phyloP scores from a whole-genome alignment of 768 basidiomycete species.

The Termitomyces sp. region DNA sequence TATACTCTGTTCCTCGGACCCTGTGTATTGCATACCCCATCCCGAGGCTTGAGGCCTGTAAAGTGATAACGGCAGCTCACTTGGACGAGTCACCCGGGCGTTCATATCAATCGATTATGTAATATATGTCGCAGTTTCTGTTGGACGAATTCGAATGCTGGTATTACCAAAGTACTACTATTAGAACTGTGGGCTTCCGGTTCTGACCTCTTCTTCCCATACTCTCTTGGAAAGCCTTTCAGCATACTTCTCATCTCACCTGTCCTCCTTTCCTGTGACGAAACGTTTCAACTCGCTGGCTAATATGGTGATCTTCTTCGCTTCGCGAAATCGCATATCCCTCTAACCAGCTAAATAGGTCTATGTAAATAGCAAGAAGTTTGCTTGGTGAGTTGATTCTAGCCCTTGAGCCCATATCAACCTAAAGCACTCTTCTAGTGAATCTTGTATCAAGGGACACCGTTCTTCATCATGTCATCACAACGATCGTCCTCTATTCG shows the following conservation, averaged over 20 bases:
- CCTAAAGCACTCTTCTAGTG: slow-evolving; percentile 39
- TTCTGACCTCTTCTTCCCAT: no score
- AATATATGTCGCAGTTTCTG: no score
- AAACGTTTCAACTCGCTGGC: background rate
- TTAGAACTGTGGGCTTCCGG: no score
- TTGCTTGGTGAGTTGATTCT: slow-evolving; percentile 59
- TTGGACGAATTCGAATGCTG: no score
- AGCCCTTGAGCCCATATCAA: background rate
- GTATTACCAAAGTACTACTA: no score
- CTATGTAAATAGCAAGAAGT: slow-evolving; percentile 70
- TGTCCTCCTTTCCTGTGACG: background rate
- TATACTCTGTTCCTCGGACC: background rate
- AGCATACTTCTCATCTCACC: background rate
- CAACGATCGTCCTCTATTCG: slow-evolving; percentile 84
- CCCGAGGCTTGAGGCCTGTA: no score
- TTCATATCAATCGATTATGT: background rate
- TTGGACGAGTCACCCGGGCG: no score
- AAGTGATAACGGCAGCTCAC: no score
- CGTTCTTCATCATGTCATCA: slow-evolving; percentile 88
- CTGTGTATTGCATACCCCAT: no score
- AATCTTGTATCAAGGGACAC: slow-evolving; percentile 93
- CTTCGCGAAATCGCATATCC: background rate
- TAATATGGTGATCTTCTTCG: slow-evolving; percentile 11
- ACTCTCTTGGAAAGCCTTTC: background rate
- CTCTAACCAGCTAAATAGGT: slow-evolving; percentile 39